Percentiles rank a stretch among this genome's conserved stretches.
These are phyloP conservation scores for Trichocomaceae sp. DNA, from an alignment of 2,329 filamentous ascomycete genomes.

Conservation along the genomic window DNA sequence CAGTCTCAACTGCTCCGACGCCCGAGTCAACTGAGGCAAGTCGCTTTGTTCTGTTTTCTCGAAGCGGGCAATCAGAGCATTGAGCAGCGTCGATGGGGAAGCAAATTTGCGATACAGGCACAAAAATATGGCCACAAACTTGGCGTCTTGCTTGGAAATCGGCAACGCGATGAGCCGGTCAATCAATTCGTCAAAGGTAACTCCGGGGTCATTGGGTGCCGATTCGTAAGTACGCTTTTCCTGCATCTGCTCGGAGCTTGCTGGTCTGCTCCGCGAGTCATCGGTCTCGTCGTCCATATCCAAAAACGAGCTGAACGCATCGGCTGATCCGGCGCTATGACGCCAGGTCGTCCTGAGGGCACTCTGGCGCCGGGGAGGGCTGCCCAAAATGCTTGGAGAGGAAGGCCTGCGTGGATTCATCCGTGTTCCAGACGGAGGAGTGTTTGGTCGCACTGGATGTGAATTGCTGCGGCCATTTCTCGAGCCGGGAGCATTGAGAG, in stretches of 20 bases:
- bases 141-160: constrained; percentile 78
- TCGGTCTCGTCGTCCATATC: constrained; percentile 40
- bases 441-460: constrained; percentile 44
- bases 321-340: constrained; percentile 31
- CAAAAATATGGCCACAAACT: constrained; percentile 82
- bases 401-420: constrained; percentile 29
- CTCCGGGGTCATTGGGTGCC: constrained; percentile 28
- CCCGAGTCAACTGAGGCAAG: constrained; percentile 68
- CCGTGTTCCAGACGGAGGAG: constrained; percentile 31
- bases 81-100: constrained; percentile 69
- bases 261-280: constrained; percentile 15
- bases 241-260: constrained; percentile 5
- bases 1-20: constrained; percentile 73
- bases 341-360: constrained; percentile 33
- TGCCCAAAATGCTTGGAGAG: constrained; percentile 22
- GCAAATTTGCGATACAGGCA: constrained; percentile 93
- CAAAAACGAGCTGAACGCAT: constrained; percentile 37
- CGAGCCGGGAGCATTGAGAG: constrained; percentile 33
- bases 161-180: constrained; percentile 78
- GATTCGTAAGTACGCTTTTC: constrained; percentile 16
- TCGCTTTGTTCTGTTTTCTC: constrained; percentile 67
- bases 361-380: constrained; percentile 28
- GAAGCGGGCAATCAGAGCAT: constrained; percentile 58
- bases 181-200: constrained; percentile 61
- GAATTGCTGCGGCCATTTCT: constrained; percentile 48